phyloP scores from a whole-genome alignment of 73 alveolate species.

The Paramecium sonneborni region DNA sequence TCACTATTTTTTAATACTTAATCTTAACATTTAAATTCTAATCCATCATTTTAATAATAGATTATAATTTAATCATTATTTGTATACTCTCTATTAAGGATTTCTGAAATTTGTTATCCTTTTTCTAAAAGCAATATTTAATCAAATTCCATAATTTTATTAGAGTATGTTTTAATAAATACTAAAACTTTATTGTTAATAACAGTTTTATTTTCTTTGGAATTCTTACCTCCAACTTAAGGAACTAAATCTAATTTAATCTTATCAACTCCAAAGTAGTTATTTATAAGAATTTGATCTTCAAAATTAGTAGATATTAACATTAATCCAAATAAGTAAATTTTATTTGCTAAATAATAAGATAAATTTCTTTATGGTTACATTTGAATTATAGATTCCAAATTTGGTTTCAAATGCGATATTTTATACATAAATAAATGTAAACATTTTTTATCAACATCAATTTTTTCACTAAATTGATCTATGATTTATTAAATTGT shows the following conservation, averaged over 20 bases:
- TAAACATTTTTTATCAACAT: neutral
- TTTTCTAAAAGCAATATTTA: neutral
- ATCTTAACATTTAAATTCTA: neutral
- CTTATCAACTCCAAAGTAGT: neutral
- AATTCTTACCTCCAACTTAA: neutral
- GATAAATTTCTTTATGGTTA: neutral
- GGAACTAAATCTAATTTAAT: neutral
- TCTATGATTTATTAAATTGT: neutral
- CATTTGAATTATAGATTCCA: neutral
- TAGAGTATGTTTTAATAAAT: neutral
- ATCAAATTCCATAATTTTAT: neutral
- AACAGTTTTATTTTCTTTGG: neutral
- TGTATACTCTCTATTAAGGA: neutral
- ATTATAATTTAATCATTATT: neutral
- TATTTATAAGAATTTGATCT: neutral
- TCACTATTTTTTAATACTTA: neutral
- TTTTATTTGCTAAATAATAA: neutral
- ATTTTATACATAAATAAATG: constrained; percentile 24
- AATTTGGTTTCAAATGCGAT: neutral
- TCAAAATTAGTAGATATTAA: neutral
- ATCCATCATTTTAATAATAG: neutral
- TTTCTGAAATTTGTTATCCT: neutral
- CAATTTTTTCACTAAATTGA: neutral
- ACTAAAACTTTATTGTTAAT: neutral
- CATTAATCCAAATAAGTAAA: neutral